Evolutionary conservation across 2,329 filamentous ascomycete species (phyloP).

Genomic region (Ophiocordyceps camponoti-saundersi): DNA sequence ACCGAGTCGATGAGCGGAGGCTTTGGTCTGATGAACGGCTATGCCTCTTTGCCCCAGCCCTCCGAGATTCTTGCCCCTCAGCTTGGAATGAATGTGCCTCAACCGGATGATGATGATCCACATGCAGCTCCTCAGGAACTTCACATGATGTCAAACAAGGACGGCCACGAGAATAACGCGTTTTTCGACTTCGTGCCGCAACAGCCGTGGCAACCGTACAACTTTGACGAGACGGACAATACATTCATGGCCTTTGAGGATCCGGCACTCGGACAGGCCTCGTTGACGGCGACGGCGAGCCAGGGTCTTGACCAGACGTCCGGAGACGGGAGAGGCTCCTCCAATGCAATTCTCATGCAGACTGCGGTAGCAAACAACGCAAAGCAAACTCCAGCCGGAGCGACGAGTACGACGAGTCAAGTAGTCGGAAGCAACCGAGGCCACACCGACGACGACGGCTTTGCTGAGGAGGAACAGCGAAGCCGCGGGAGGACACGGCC

Average conservation of each 20-base stretch:
- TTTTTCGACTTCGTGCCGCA: background rate
- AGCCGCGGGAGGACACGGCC: background rate
- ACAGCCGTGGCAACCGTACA: background rate
- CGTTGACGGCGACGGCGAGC: background rate
- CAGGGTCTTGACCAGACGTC: background rate
- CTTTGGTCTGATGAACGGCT: background rate
- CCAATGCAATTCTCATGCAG: no score
- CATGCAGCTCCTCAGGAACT: background rate
- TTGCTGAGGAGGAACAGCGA: background rate
- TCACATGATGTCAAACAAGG: background rate
- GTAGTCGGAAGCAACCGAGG: background rate
- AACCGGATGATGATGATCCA: background rate
- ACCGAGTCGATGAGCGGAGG: no score
- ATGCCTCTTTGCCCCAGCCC: background rate
- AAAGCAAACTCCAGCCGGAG: background rate
- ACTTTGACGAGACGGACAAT: background rate
- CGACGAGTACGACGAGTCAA: background rate
- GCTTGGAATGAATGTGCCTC: background rate
- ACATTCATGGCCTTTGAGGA: background rate
- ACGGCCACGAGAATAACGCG: background rate
- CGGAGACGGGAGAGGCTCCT: background rate
- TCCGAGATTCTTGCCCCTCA: background rate
- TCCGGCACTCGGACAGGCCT: background rate
- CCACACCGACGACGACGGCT: background rate
- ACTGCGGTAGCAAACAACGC: background rate